Evolutionary conservation across 768 basidiomycete species (phyloP).

Genomic region (Auricularia sp.): DNA sequence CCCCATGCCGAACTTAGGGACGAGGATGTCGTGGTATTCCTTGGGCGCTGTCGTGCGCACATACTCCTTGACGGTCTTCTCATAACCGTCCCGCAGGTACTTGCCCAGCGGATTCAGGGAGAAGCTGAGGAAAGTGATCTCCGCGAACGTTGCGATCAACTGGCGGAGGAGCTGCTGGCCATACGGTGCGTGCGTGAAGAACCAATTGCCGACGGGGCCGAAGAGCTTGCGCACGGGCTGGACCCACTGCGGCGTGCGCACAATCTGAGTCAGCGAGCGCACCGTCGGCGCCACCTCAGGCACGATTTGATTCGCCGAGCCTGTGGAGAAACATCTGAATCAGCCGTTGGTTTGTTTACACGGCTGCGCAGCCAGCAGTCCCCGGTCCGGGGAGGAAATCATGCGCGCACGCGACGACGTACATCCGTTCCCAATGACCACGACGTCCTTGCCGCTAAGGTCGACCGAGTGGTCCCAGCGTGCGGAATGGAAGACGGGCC

Average conservation of each 20-base stretch:
- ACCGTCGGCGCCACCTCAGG: conserved; percentile 12
- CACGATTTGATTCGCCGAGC: conserved; percentile 13
- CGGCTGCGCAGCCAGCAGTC: too few species aligned
- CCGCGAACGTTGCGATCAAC: background rate
- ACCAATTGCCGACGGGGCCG: background rate
- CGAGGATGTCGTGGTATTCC: conserved; percentile 15
- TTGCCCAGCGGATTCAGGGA: conserved; percentile 3
- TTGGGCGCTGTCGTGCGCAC: conserved; percentile 10
- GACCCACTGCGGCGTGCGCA: conserved; percentile 13
- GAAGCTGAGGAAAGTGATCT: background rate
- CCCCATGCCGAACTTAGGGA: conserved; percentile 14
- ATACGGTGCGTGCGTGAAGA: conserved; percentile 8
- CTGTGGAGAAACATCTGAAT: background rate
- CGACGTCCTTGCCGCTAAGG: conserved; percentile 15
- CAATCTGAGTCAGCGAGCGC: conserved; percentile 13
- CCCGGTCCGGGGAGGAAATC: too few species aligned
- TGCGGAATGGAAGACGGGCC: conserved; percentile 14
- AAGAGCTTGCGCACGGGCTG: conserved; percentile 4
- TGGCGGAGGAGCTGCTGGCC: background rate
- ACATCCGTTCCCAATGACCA: conserved; percentile 19
- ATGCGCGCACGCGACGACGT: background rate
- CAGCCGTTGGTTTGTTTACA: background rate
- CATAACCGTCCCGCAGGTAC: background rate
- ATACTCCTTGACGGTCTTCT: conserved; percentile 2
- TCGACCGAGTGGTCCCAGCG: conserved; percentile 12